Base-by-base conservation (phyloP, 768 basidiomycete species). In the Collybia mongolica region DNA sequence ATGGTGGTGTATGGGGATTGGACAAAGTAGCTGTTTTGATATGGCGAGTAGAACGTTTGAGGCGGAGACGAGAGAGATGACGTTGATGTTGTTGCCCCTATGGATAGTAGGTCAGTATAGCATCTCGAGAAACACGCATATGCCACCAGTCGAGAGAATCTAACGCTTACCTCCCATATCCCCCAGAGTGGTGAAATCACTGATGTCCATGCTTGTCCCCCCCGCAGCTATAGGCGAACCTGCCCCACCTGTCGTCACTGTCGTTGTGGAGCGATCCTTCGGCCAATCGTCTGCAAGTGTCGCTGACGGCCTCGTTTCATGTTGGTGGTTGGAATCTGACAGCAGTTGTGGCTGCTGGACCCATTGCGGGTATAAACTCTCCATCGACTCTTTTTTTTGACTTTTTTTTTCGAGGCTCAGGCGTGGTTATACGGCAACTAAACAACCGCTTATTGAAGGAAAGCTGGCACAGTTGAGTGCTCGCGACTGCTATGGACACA, bases 1-100 rank as follows among this genome's bases (percentile, higher is more conserved):
- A 81, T 74, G 5, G 77, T 72, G 52, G 79, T 78, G 63, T 77
- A 83, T 12, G 78, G 75, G 3, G 73, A 69, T 3, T 73, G 64
- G 23, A 75, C 69, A 48, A 72, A 77, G 57, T 71, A 79, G 44
- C 65, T 68, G 49, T 66, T 54, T 62, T 69, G 74, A 64, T 62
- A 74, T 43, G 68, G 64, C 43, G 65, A 58, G 67, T 72, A 75
- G 60, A 73, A 74, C 36, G 69, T 55, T 49, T 72, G 71, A 0
- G 75, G 58, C 2, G 77, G 59, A 5, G 75, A 57, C 20, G 78
- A 63, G 54, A 71, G 60, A 23, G 76, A 70, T 20, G 77, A 66
- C 28, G 80, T 39, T 17, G 69, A 65, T 28, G 65, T 51, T 53
- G 62, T 61, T 39, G 64, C 7, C 7, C 32, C 32, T 32, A 9